These are phyloP conservation scores for Pleurotus salmoneostramineus DNA, from an alignment of 768 basidiomycete species.

Conservation along the genomic window DNA sequence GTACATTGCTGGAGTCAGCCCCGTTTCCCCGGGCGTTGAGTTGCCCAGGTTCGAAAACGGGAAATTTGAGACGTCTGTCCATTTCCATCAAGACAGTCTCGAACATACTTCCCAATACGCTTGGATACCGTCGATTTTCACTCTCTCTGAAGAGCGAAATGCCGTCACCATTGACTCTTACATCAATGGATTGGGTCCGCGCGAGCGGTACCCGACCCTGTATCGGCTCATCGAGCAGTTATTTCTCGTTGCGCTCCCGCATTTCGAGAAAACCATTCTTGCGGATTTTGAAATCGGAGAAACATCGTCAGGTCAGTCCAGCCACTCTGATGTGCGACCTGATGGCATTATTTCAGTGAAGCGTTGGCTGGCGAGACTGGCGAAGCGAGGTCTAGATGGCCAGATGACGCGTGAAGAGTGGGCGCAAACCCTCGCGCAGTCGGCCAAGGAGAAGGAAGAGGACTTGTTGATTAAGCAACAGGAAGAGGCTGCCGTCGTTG, in stretches of 20 bases:
- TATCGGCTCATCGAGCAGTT: constrained; percentile 13
- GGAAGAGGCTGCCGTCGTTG: neutral
- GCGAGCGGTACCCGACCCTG: constrained; percentile 10
- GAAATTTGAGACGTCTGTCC: neutral
- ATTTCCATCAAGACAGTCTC: neutral
- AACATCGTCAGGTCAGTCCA: neutral
- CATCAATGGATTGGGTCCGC: constrained; percentile 15
- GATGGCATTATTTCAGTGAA: neutral
- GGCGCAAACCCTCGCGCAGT: neutral
- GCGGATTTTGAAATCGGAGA: neutral
- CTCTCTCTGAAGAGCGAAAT: constrained; percentile 9
- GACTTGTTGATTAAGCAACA: neutral
- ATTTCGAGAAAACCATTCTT: constrained; percentile 9
- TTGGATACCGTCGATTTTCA: constrained; percentile 15
- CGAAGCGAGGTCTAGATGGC: too few relatives aligned
- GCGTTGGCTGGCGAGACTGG: too few relatives aligned
- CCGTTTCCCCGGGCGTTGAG: neutral
- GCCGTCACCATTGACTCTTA: constrained; percentile 13
- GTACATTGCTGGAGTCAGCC: constrained; percentile 2
- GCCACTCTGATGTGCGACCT: neutral
- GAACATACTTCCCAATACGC: constrained; percentile 8
- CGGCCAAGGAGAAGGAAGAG: neutral
- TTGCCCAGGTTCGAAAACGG: neutral
- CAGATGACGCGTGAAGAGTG: neutral
- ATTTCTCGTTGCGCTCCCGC: constrained; percentile 11